Evolutionary conservation across 306 rosid species (phyloP), one percentile per base, ranked within the genome.

Genomic region (Canavalia gladiata): DNA sequence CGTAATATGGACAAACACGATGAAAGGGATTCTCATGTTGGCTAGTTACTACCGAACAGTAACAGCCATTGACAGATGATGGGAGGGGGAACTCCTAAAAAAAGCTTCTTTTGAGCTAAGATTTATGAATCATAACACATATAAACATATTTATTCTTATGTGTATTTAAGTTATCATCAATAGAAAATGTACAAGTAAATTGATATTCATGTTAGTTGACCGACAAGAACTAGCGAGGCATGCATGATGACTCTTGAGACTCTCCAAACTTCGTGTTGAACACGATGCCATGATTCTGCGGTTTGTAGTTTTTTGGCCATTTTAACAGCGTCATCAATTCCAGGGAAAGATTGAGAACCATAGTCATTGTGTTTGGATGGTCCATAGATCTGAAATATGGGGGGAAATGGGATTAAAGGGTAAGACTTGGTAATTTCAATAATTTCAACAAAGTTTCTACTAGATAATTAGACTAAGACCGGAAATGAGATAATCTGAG

Each of bases 181-280:
- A 47, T 31, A 8, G 52, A 55, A 55, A 74, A 45, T 60, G 68
- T 63, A 55, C 37, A 37, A 35, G 54, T 13, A 18, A 39, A 66
- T 28, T 58, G 3, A 37, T 62, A 33, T 66, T 87, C 84, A 91
- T 67, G 97, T 82, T 50, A 84, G 82, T 79, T 76, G 89, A 54
- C 90, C 97, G 25, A 73, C 46, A 4, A 90, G 89, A 72, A 88
- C 85, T 74, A 82, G 77, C 4, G 94, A 86, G 42, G 89, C 90
- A 5, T 87, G 92, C 77, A 63, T 90, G 68, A 90, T 79, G 52
- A 85, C 90, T 84, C 94, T 88, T 5, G 97, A 73, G 56, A 90
- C 92, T 83, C 94, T 83, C 93, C 93, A 92, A 56, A 87, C 87
- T 83, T 92, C 86, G 25, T 87, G 97, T 68, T 90, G 94, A 57